Evolutionary conservation across 768 basidiomycete genomes (phyloP).

Genomic region (Tephrocybe sp.): DNA sequence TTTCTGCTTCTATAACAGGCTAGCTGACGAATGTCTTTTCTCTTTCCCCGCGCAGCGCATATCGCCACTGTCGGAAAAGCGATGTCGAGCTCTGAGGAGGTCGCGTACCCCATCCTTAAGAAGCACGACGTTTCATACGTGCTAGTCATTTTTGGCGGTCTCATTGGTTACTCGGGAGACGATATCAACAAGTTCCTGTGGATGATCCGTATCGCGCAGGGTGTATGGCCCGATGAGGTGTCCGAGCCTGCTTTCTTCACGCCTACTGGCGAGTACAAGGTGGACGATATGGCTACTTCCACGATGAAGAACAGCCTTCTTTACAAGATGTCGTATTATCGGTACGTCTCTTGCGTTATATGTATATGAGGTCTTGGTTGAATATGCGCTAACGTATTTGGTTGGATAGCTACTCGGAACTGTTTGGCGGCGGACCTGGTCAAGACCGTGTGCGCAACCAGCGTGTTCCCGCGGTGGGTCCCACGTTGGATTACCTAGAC

Average conservation of each 20-base stretch:
- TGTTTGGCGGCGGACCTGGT: slow-evolving; percentile 73
- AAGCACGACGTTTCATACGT: slow-evolving; percentile 99
- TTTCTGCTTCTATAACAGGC: background rate
- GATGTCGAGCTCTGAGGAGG: slow-evolving; percentile 92
- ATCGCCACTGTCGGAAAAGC: slow-evolving; percentile 99
- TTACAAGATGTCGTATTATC: slow-evolving; percentile 99
- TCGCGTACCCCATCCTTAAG: slow-evolving; percentile 93
- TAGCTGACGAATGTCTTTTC: slow-evolving; percentile 7
- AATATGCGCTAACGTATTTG: background rate
- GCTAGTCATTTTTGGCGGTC: slow-evolving; percentile 94
- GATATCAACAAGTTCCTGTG: slow-evolving; percentile 99
- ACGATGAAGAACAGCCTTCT: slow-evolving; percentile 96
- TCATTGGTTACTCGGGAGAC: slow-evolving; percentile 96
- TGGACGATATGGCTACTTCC: slow-evolving; percentile 80
- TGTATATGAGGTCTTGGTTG: background rate
- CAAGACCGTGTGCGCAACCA: slow-evolving; percentile 91
- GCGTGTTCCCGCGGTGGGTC: slow-evolving; percentile 69
- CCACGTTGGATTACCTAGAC: slow-evolving; percentile 87
- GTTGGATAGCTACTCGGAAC: slow-evolving; percentile 68
- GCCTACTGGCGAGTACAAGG: slow-evolving; percentile 84
- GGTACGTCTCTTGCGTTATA: slow-evolving; percentile 44
- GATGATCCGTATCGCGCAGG: slow-evolving; percentile 96
- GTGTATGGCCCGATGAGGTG: slow-evolving; percentile 98
- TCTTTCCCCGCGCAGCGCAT: slow-evolving; percentile 54
- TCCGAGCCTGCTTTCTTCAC: slow-evolving; percentile 96